Evolutionary conservation across 2,329 filamentous ascomycete genomes (phyloP).

Genomic region (Microcyclosporella mali): DNA sequence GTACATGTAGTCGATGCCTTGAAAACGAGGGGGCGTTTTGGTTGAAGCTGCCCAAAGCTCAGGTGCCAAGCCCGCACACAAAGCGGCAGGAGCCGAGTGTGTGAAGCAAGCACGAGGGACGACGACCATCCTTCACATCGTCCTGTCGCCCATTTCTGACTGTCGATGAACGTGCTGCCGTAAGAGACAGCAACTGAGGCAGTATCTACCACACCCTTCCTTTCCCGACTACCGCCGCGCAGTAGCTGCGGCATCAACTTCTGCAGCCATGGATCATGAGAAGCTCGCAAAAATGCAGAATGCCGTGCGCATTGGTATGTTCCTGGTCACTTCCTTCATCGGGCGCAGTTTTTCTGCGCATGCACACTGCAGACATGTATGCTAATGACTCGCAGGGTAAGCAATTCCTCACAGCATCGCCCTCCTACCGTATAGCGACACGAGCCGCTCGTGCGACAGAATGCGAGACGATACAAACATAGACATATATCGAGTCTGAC

Average conservation of each 20-base stretch:
- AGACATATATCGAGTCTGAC: slow-evolving; percentile 16
- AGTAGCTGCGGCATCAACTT: neutral
- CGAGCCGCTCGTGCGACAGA: neutral
- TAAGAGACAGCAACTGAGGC: slow-evolving; percentile 17
- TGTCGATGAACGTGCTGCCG: slow-evolving; percentile 22
- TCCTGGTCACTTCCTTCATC: neutral
- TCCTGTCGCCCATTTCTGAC: slow-evolving; percentile 3
- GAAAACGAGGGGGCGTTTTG: too few species aligned
- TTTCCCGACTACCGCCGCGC: slow-evolving; percentile 6
- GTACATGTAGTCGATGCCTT: too few species aligned
- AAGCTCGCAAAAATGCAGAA: slow-evolving; percentile 62
- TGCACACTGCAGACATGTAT: neutral
- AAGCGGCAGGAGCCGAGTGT: too few species aligned
- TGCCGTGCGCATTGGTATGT: slow-evolving; percentile 65
- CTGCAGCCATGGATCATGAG: slow-evolving; percentile 54
- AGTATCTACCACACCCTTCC: slow-evolving; percentile 5
- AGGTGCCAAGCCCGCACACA: too few species aligned
- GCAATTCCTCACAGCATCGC: slow-evolving; percentile 6
- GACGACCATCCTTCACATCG: neutral
- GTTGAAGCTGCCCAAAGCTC: too few species aligned
- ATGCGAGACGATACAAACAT: neutral
- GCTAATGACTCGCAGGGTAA: slow-evolving; percentile 32
- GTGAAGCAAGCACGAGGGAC: too few species aligned
- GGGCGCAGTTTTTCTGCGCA: neutral
- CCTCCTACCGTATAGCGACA: neutral